A percentile compares a stretch with the other conserved stretches of the same genome.
Conservation (phyloP, 768 basidiomycete genomes). For the Gelatoporia subvermispora region DNA sequence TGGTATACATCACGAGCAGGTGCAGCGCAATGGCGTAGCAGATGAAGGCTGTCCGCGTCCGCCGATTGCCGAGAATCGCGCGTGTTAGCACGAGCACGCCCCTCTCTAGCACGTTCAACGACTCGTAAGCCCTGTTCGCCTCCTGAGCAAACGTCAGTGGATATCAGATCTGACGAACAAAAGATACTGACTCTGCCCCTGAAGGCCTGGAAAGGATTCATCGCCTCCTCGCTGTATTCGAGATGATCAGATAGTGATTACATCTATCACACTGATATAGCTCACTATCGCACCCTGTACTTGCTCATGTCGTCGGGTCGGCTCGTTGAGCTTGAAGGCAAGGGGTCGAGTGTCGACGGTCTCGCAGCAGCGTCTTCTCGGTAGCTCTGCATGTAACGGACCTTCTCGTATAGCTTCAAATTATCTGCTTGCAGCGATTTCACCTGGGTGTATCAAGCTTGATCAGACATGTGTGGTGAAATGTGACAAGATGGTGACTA, state of each 20-base stretch:
- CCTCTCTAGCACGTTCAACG: conserved; percentile 87
- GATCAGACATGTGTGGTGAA: neutral
- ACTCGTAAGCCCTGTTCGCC: conserved; percentile 88
- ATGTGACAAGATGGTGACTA: conserved; percentile 35
- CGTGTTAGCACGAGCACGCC: conserved; percentile 82
- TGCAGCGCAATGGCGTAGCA: conserved; percentile 81
- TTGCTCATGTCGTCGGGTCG: conserved; percentile 73
- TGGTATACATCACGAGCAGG: conserved; percentile 72
- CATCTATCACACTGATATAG: neutral
- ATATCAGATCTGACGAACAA: neutral
- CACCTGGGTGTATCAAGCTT: conserved; percentile 9
- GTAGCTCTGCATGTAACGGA: conserved; percentile 97
- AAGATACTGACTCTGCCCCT: conserved; percentile 73
- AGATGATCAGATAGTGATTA: neutral
- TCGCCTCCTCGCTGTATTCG: conserved; percentile 65
- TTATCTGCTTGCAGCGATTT: conserved; percentile 86
- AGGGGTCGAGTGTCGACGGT: conserved; percentile 62
- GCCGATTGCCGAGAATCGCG: conserved; percentile 81
- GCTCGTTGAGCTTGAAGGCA: conserved; percentile 43
- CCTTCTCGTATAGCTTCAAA: conserved; percentile 97
- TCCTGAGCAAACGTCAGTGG: conserved; percentile 53
- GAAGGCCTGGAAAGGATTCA: conserved; percentile 99
- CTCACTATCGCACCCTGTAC: conserved; percentile 77
- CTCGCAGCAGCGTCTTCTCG: conserved; percentile 60
- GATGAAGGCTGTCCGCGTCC: conserved; percentile 86